Evolutionary conservation across 2,329 filamentous ascomycete genomes (phyloP), one percentile per base, ranked within the genome.

Genomic region (Emmonsiellopsis sp.): DNA sequence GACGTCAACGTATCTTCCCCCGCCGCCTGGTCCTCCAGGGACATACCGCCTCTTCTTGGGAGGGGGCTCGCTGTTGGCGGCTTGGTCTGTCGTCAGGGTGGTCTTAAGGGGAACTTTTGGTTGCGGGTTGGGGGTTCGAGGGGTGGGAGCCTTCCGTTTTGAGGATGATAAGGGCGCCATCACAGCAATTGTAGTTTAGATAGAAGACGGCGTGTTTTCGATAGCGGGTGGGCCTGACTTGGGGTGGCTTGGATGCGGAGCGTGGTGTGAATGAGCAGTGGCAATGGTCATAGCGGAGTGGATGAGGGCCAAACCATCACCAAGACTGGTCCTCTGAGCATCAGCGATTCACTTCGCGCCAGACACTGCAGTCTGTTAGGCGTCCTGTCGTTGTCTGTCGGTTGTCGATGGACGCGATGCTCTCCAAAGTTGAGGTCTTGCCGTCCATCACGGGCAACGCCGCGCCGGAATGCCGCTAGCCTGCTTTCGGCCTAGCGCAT

Each of bases 21-120:
- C 89, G 45, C 90, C 90, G 40, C 88, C 89, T 54, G 88, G 86
- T 2, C 89, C 90, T 47, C 90, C 90, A 36, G 92, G 88, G 47
- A 94, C 81, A 72, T 95, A 96, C 70, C 83, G 80, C 60, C 84
- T 79, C 65, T 81, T 82, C 71, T 89, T 90, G 1, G 77, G 77
- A 10, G 85, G 83, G 31, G 84, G 84, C 60, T 86, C 84, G 47
- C 70, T 69, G 45, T 61, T 65, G 49, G 61, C 46, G 42, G 61
- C 60, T 43, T 59, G 60, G 32, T 68, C 63, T 10, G 62, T 61
- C 51, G 53, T 63, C 42, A 63, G 60, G 4, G 66, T 56, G 13
- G 61, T 56, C 56, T 68, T 71, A 42, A 66, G 54, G 21, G 65
- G 57, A 21, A 66, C 58, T 57, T 67, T 69, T 7, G 63, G 57